Evolutionary conservation across 257 asterid species (phyloP), one percentile per base, ranked within the genome.

Genomic region (Solanum lignicaule): DNA sequence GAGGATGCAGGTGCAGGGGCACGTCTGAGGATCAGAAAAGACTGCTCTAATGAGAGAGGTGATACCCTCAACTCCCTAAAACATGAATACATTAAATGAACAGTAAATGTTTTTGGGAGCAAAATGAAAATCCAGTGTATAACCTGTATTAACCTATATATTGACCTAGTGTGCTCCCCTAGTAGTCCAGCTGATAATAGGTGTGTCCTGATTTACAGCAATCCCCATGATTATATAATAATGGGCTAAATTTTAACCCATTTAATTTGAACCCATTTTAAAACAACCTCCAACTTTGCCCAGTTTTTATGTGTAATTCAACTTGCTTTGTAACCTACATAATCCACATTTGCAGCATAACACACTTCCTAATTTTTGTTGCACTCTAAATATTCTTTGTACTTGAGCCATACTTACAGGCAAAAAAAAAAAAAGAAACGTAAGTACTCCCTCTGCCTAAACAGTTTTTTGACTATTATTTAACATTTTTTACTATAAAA

Each of bases 281-380:
- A 72, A 72, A 72, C 41, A 32, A 72, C 35, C 79, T 32, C 43
- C 43, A 72, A 72, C 27, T 72, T 32, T 32, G 7, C 25, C 41
- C 79, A 32, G 25, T 72, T 72, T 72, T 72, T 72, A 32, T 71
- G 25, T 32, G 43, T 72, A 32, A 32, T 16, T 32, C 43, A 72
- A 72, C 79, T 21, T 9, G 15, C 79, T 72, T 71, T 16, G 4
- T 32, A 32, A 32, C 79, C 79, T 18, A 18, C 79, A 18, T 72
- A 72, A 72, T 43, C 90, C 91, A 31, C 93, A 90, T 87, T 91
- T 91, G 89, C 92, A 90, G 84, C 93, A 88, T 33, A 90, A 83
- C 35, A 90, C 90, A 6, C 88, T 90, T 12, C 90, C 91, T 7
- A 85, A 27, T 10, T 91, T 91, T 41, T 88, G 92, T 14, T 65